Conservation (phyloP, 768 basidiomycete species). For the Boletus bicolor region DNA sequence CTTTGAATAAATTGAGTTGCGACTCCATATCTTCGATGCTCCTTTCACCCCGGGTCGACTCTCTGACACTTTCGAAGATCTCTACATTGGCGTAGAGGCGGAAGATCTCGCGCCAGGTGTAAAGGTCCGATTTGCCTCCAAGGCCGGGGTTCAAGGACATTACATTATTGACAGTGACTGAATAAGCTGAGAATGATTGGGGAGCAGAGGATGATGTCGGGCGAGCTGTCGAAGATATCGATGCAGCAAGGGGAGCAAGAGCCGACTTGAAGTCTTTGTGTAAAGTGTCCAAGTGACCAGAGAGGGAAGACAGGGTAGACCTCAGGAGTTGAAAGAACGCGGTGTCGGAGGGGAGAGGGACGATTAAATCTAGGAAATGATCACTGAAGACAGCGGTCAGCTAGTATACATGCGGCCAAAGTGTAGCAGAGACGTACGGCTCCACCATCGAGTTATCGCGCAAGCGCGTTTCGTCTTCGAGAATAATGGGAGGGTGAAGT, state of each 20-base stretch:
- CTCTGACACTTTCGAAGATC: slow-evolving; percentile 74
- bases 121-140: slow-evolving; percentile 55
- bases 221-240: slow-evolving; percentile 32
- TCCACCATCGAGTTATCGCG: neutral
- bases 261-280: slow-evolving; percentile 48
- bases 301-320: slow-evolving; percentile 53
- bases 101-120: slow-evolving; percentile 89
- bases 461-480: neutral
- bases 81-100: slow-evolving; percentile 81
- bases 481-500: neutral
- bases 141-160: slow-evolving; percentile 39
- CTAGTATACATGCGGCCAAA: neutral
- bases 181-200: slow-evolving; percentile 33
- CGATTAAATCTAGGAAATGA: slow-evolving; percentile 52
- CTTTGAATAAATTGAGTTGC: slow-evolving; percentile 60
- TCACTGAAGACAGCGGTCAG: slow-evolving; percentile 7
- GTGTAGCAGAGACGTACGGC: slow-evolving; percentile 6
- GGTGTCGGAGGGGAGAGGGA: slow-evolving; percentile 76
- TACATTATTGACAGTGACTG: slow-evolving; percentile 18
- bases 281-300: slow-evolving; percentile 48
- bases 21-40: slow-evolving; percentile 66
- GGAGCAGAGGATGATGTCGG: slow-evolving; percentile 32
- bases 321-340: slow-evolving; percentile 78
- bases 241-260: slow-evolving; percentile 45
- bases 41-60: slow-evolving; percentile 64